Conservation (phyloP, 768 basidiomycete species). For the Mycena capillaripes region DNA sequence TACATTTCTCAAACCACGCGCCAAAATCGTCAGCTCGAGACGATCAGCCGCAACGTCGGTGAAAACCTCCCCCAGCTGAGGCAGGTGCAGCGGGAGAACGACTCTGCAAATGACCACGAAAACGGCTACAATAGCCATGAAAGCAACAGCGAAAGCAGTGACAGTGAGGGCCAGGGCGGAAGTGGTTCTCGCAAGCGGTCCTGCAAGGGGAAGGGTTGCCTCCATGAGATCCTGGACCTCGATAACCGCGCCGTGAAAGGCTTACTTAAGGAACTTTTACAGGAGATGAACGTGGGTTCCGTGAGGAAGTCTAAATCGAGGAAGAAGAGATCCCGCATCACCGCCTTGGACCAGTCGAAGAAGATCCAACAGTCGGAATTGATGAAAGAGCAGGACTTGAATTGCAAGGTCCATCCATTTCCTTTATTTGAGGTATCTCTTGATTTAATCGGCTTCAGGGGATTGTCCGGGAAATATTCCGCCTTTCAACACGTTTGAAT, state of each 20-base stretch:
- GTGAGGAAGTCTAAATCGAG: neutral
- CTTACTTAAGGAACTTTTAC: neutral
- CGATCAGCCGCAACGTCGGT: neutral
- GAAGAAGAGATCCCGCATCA: neutral
- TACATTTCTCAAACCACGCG: neutral
- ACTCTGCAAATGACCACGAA: too few species aligned
- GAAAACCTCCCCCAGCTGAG: neutral
- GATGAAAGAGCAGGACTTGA: neutral
- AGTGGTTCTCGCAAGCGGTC: neutral
- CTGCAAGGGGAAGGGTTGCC: neutral
- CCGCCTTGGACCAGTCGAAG: neutral
- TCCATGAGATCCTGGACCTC: neutral
- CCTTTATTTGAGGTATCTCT: neutral
- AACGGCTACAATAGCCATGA: too few species aligned
- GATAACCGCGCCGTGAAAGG: neutral
- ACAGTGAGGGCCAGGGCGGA: neutral
- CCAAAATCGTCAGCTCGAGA: neutral
- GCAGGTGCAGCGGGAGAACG: neutral
- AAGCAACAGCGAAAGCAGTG: neutral
- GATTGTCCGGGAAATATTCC: neutral
- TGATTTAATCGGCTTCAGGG: neutral
- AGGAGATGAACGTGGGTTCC: neutral
- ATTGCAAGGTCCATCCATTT: slow-evolving; percentile 3
- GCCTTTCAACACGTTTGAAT: neutral
- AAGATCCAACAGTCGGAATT: neutral